These are phyloP conservation scores for Chalciporus sp. DNA, from an alignment of 1,284 basidiomycete species.

Conservation along the genomic window DNA sequence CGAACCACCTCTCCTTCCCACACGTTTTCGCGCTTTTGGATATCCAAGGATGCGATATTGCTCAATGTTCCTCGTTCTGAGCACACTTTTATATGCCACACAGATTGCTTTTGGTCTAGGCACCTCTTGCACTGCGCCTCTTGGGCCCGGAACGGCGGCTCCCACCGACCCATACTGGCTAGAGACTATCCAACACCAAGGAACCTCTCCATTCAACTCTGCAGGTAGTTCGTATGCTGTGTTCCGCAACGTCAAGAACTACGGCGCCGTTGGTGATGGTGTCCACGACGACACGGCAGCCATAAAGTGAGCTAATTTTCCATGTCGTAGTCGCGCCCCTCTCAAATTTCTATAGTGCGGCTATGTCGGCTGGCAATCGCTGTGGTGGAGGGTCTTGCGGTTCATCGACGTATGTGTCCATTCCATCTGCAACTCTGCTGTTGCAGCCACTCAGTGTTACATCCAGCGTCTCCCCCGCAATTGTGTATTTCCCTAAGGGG, in stretches of 20 bases:
- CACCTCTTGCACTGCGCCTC: conserved; percentile 22
- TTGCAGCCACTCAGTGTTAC: too few species aligned
- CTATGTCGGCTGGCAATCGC: conserved; percentile 29
- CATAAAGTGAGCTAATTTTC: conserved; percentile 23
- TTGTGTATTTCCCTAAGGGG: conserved; percentile 33
- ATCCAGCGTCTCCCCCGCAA: conserved; percentile 21
- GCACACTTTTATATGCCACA: conserved; percentile 9
- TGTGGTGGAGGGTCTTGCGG: conserved; percentile 17
- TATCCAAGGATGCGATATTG: conserved; percentile 11
- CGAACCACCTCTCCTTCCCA: too few species aligned
- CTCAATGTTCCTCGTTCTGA: conserved; percentile 11
- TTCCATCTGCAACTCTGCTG: conserved; percentile 15
- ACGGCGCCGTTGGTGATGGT: conserved; percentile 33
- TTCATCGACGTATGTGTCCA: conserved; percentile 24
- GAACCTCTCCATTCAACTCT: conserved; percentile 60
- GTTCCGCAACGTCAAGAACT: conserved; percentile 45
- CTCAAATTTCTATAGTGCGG: conserved; percentile 20
- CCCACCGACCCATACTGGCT: conserved; percentile 63
- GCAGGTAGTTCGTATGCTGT: conserved; percentile 62
- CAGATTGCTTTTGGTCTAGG: conserved; percentile 20
- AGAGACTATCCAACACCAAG: conserved; percentile 52
- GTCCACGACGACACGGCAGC: conserved; percentile 33
- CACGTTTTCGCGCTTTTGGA: too few species aligned
- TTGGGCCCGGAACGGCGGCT: conserved; percentile 19
- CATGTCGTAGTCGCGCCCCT: neutral